These are phyloP conservation scores for Ophiosphaerella korrae DNA, from an alignment of 2,329 filamentous ascomycete species.

Conservation along the genomic window DNA sequence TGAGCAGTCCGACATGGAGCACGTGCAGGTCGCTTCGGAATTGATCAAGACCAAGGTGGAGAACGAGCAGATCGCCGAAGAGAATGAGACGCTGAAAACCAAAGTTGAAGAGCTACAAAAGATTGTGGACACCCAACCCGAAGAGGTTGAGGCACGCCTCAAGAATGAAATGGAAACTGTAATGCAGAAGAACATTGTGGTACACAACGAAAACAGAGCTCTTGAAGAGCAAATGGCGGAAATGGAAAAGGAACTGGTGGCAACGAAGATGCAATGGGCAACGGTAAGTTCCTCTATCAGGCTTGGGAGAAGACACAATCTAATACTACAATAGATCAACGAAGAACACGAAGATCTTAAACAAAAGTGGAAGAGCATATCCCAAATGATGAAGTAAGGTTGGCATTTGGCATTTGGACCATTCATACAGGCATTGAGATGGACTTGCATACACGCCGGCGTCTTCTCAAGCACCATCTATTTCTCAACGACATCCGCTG, in stretches of 20 bases:
- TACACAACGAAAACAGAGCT: conserved; percentile 88
- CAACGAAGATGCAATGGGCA: conserved; percentile 92
- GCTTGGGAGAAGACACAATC: not conserved
- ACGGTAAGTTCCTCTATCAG: conserved; percentile 69
- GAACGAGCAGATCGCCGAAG: conserved; percentile 85
- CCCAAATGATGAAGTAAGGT: conserved; percentile 50
- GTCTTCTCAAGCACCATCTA: conserved; percentile 22
- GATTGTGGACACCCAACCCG: conserved; percentile 87
- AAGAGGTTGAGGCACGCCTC: conserved; percentile 82
- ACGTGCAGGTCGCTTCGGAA: conserved; percentile 88
- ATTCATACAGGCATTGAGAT: conserved; percentile 26
- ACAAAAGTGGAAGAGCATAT: conserved; percentile 56
- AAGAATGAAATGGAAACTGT: conserved; percentile 86
- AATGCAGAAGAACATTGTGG: conserved; percentile 89
- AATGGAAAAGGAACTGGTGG: conserved; percentile 89
- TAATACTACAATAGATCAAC: conserved; percentile 48
- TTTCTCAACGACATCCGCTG: conserved; percentile 29
- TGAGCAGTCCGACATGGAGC: conserved; percentile 86
- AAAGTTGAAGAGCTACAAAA: conserved; percentile 84
- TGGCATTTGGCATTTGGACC: conserved; percentile 12
- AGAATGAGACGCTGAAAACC: conserved; percentile 84
- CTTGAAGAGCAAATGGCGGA: conserved; percentile 89
- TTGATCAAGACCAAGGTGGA: conserved; percentile 91
- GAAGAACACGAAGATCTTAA: conserved; percentile 55
- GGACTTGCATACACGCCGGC: conserved; percentile 26